Base-by-base conservation (phyloP, 805 yeast species). In the Teunomyces lycoperdinae region DNA sequence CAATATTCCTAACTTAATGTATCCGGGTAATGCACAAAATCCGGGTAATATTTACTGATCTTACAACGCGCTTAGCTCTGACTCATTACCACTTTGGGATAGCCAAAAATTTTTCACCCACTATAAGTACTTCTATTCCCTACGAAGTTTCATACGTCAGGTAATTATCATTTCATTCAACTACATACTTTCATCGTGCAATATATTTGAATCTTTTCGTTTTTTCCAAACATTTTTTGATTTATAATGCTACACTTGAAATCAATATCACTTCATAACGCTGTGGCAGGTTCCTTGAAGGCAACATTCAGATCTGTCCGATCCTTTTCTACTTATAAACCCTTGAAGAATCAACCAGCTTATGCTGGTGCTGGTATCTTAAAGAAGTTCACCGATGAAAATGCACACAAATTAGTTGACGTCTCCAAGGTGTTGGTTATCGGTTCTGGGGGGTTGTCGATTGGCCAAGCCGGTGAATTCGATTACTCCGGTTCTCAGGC, bases 391-490 rank as follows among this genome's bases (percentile, higher is more conserved):
- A 71, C 71, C 20, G 85, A 79, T 56, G 85, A 83, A 52, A 75
- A 83, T 54, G 80, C 82, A 40, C 81, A 80, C 47, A 72, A 80
- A 50, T 73, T 89, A 45, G 96, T 89, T 38, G 95, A 89, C 52
- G 96, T 89, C 28, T 74, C 83, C 53, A 87, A 87, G 61, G 98
- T 94, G 6, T 78, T 92, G 48, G 88, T 92, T 46, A 87, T 92
- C 63, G 99, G 99, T 9, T 92, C 98, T 6, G 99, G 99, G 62
- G 99, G 98, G 45, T 77, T 92, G 48, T 87, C 96, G 46, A 92
- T 92, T 66, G 98, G 98, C 51, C 98, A 92, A 73, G 98, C 98
- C 45, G 98, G 98, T 61, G 98, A 92, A 73, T 92, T 92, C 61
- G 98, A 92, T 71, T 92, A 92, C 69, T 86, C 96, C 47, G 96